Evolutionary conservation across 495 filamentous ascomycete species (phyloP).

Genomic region (Glarea lozoyensis): DNA sequence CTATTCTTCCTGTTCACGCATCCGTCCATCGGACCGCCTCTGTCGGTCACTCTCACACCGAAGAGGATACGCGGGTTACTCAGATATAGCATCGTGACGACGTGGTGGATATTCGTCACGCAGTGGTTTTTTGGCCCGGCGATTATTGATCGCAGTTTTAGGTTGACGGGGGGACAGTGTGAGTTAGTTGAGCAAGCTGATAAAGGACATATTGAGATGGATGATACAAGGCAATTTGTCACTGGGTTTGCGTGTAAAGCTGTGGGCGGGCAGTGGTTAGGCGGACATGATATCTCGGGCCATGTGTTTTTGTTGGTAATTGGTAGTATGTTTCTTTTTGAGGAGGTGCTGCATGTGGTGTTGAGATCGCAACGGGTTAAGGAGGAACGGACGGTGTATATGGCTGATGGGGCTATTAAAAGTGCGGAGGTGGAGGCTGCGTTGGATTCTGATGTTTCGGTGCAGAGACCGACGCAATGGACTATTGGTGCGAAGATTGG

Average conservation of each 20-base stretch:
- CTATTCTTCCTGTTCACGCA: slow-evolving; percentile 52
- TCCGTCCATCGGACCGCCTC: slow-evolving; percentile 32
- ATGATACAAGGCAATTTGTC: slow-evolving; percentile 32
- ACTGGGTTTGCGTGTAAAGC: slow-evolving; percentile 77
- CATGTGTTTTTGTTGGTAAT: slow-evolving; percentile 91
- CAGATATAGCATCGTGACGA: slow-evolving; percentile 63
- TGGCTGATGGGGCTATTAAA: slow-evolving; percentile 50
- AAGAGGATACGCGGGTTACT: slow-evolving; percentile 41
- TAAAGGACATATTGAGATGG: slow-evolving; percentile 20
- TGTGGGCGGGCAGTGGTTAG: slow-evolving; percentile 73
- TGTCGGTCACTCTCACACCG: slow-evolving; percentile 24
- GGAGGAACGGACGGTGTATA: slow-evolving; percentile 51
- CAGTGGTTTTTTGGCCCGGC: slow-evolving; percentile 95
- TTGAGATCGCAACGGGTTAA: slow-evolving; percentile 30
- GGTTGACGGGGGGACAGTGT: slow-evolving; percentile 74
- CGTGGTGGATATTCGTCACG: slow-evolving; percentile 71
- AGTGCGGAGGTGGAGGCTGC: slow-evolving; percentile 33
- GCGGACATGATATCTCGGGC: slow-evolving; percentile 88
- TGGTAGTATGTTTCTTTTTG: slow-evolving; percentile 65
- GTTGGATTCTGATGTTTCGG: slow-evolving; percentile 7
- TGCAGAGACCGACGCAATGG: slow-evolving; percentile 21
- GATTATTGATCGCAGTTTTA: slow-evolving; percentile 79
- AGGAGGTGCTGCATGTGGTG: slow-evolving; percentile 65
- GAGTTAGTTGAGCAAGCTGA: slow-evolving; percentile 32
- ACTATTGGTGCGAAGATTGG: slow-evolving; percentile 37